Evolutionary conservation across 176 grass and related monocot species (phyloP).

Genomic region (Eragrostis nindensis): DNA sequence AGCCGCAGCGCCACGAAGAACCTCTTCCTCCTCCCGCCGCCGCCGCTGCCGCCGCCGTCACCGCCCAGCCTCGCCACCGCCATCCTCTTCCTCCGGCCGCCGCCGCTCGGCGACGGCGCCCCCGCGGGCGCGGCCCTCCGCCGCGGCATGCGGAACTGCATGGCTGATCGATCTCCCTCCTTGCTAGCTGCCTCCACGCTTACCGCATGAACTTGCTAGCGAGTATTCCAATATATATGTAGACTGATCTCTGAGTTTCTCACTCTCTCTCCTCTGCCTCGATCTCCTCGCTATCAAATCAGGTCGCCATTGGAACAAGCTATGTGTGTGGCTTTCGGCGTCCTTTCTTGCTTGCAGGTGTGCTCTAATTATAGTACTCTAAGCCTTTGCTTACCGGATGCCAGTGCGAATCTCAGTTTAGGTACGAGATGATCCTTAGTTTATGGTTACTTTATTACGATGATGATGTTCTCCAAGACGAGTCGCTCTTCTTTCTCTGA

Average conservation of each 20-base stretch:
- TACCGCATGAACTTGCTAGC: neutral
- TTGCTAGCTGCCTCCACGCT: neutral
- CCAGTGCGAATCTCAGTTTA: constrained; percentile 9
- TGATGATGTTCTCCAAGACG: neutral
- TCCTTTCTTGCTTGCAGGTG: constrained; percentile 24
- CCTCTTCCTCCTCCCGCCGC: neutral
- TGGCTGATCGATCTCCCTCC: constrained; percentile 27
- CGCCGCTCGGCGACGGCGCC: neutral
- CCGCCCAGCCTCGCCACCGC: constrained; percentile 58
- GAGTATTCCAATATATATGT: neutral
- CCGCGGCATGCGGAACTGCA: constrained; percentile 33
- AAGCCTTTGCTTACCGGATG: neutral
- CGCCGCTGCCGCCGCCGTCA: neutral
- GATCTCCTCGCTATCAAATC: neutral
- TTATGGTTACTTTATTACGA: neutral
- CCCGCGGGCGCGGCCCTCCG: neutral
- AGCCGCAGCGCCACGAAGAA: constrained; percentile 50
- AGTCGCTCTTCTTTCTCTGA: constrained; percentile 27
- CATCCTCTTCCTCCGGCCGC: constrained; percentile 38
- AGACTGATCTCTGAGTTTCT: neutral
- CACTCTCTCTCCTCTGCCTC: neutral
- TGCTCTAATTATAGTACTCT: constrained; percentile 19
- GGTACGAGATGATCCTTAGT: neutral
- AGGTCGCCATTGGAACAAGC: neutral
- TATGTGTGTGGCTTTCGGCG: constrained; percentile 21